A percentile compares a stretch with the other conserved stretches of the same genome.
phyloP scores from a whole-genome alignment of 2,329 filamentous ascomycete genomes.

The Elsinoe necatrix region DNA sequence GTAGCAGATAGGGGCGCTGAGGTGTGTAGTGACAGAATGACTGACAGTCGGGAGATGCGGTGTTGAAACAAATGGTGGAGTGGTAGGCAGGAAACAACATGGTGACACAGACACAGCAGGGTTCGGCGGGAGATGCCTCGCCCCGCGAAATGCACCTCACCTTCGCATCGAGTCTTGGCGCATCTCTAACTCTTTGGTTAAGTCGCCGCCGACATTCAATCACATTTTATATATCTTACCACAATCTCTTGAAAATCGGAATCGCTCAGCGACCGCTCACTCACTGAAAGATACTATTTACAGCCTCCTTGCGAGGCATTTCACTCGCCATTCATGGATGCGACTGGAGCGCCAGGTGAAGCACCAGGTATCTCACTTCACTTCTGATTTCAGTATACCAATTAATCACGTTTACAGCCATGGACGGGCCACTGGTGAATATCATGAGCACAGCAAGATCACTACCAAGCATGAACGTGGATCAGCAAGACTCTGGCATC shows the following conservation, averaged over 20 bases:
- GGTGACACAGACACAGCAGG: too few relatives aligned
- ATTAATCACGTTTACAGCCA: background rate
- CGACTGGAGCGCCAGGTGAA: background rate
- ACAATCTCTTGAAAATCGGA: background rate
- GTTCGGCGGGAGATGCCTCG: too few relatives aligned
- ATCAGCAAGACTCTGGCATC: conserved; percentile 19
- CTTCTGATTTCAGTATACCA: background rate
- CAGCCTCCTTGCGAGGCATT: too few relatives aligned
- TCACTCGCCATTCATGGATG: background rate
- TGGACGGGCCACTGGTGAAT: conserved; percentile 9
- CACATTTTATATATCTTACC: background rate
- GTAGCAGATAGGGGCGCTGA: too few relatives aligned
- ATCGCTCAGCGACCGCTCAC: background rate
- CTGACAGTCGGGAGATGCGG: too few relatives aligned
- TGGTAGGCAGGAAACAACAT: too few relatives aligned
- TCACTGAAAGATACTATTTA: background rate
- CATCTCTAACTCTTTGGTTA: too few relatives aligned
- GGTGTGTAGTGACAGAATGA: too few relatives aligned
- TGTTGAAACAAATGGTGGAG: too few relatives aligned
- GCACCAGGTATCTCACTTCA: background rate
- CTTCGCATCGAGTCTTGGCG: background rate
- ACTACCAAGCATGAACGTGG: conserved; percentile 15
- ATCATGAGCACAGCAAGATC: conserved; percentile 21
- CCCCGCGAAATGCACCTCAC: too few relatives aligned
- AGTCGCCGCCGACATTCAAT: background rate